Evolutionary conservation across 257 asterid genomes (phyloP).

Genomic region (Primulina tabacum): DNA sequence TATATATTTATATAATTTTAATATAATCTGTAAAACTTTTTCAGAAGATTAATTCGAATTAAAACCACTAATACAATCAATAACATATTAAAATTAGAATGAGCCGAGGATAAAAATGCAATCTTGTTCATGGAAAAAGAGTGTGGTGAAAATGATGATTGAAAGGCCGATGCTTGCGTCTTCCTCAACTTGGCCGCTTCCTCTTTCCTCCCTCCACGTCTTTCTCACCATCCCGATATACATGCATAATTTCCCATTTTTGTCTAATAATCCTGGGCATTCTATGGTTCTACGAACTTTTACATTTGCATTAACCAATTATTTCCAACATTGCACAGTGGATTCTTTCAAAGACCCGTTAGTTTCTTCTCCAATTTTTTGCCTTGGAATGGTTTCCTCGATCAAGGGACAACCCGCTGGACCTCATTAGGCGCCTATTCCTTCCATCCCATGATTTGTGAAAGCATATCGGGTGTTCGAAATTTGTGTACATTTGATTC

Average conservation of each 20-base stretch:
- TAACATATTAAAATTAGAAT: not conserved
- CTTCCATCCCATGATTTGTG: not conserved
- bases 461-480: not conserved
- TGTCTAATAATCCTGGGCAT: conserved; percentile 19
- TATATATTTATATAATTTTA: too few relatives aligned
- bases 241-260: conserved; percentile 33
- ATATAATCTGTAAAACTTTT: too few relatives aligned
- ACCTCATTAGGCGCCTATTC: not conserved
- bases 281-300: conserved; percentile 9
- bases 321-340: conserved; percentile 9
- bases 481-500: conserved; percentile 23
- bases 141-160: conserved; percentile 25
- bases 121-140: conserved; percentile 3
- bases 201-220: conserved; percentile 26
- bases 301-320: conserved; percentile 12
- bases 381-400: conserved; percentile 13
- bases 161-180: conserved; percentile 41
- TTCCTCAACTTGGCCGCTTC: conserved; percentile 32
- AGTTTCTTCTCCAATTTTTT: not conserved
- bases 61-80: too few relatives aligned
- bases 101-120: conserved; percentile 2
- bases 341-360: conserved; percentile 6
- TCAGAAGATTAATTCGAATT: too few relatives aligned
- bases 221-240: conserved; percentile 17
- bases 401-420: conserved; percentile 15